These are phyloP conservation scores for Sabuloglossum arenarium DNA, from an alignment of 495 filamentous ascomycete genomes.

Conservation along the genomic window DNA sequence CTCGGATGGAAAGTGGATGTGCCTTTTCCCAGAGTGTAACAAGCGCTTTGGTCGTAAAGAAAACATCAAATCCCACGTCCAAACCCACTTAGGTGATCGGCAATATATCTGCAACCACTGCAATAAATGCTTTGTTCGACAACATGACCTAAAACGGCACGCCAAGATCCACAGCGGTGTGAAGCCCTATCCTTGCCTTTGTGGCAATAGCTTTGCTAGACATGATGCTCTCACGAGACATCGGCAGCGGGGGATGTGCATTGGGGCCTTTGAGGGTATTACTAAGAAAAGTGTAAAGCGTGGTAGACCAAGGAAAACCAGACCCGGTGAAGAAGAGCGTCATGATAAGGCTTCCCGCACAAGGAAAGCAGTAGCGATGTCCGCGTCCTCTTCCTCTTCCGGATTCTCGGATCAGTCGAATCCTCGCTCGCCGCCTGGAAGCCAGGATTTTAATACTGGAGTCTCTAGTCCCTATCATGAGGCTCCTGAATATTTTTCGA, in stretches of 20 bases:
- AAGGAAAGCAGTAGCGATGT: conserved; percentile 23
- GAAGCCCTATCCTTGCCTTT: conserved; percentile 80
- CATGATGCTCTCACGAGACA: conserved; percentile 91
- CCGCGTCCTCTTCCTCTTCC: conserved; percentile 17
- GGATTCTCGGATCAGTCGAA: conserved; percentile 14
- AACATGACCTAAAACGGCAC: conserved; percentile 92
- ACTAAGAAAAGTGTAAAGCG: conserved; percentile 49
- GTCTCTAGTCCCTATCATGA: background rate
- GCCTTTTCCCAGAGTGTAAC: conserved; percentile 56
- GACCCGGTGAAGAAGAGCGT: conserved; percentile 43
- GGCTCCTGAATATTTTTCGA: background rate
- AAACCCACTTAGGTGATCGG: conserved; percentile 88
- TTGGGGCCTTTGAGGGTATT: conserved; percentile 72
- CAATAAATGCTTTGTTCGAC: conserved; percentile 83
- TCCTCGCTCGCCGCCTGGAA: background rate
- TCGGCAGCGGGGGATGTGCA: conserved; percentile 83
- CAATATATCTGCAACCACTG: conserved; percentile 82
- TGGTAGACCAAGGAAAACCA: conserved; percentile 42
- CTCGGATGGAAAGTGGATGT: conserved; percentile 63
- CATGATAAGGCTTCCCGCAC: conserved; percentile 37
- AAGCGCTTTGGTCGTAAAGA: conserved; percentile 84
- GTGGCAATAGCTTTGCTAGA: conserved; percentile 75
- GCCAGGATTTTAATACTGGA: background rate
- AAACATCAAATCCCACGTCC: conserved; percentile 94
- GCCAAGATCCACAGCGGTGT: conserved; percentile 88